Conservation (phyloP, 192 early-diverging fungal species). For the Rhizophagus clarus region DNA sequence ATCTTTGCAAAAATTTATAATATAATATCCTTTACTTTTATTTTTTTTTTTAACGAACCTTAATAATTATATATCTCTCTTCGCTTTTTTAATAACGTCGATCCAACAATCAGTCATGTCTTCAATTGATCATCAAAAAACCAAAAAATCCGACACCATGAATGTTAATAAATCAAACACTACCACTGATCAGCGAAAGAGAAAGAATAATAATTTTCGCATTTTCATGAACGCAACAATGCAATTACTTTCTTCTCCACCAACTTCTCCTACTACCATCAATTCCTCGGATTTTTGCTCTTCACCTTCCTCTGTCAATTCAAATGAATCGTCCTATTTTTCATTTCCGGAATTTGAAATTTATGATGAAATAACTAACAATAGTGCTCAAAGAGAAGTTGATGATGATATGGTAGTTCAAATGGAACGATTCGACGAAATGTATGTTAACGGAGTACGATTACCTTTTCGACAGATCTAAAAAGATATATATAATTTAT, state of each 20-base stretch:
- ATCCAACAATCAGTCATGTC: background rate
- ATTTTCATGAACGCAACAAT: conserved; percentile 8
- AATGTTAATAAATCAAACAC: background rate
- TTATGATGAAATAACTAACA: background rate
- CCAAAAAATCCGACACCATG: background rate
- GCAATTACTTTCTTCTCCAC: conserved; percentile 18
- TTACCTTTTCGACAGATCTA: background rate
- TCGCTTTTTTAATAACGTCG: background rate
- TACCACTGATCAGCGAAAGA: background rate
- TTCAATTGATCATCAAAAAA: background rate
- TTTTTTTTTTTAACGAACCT: background rate
- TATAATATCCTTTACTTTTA: background rate
- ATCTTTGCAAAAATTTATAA: background rate
- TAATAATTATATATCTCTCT: background rate
- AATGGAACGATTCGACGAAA: conserved; percentile 22
- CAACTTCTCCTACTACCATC: conserved; percentile 2
- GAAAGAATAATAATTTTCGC: conserved; percentile 7
- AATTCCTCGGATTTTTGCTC: background rate
- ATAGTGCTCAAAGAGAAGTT: background rate
- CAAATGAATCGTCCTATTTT: background rate
- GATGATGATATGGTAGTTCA: conserved; percentile 19
- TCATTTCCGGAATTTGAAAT: conserved; percentile 20
- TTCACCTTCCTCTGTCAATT: background rate
- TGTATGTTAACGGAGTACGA: conserved; percentile 13
- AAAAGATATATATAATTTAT: background rate